Evolutionary conservation across 192 early-diverging fungal species (phyloP), one percentile per base, ranked within the genome.

Genomic region (Coemansia asiatica): DNA sequence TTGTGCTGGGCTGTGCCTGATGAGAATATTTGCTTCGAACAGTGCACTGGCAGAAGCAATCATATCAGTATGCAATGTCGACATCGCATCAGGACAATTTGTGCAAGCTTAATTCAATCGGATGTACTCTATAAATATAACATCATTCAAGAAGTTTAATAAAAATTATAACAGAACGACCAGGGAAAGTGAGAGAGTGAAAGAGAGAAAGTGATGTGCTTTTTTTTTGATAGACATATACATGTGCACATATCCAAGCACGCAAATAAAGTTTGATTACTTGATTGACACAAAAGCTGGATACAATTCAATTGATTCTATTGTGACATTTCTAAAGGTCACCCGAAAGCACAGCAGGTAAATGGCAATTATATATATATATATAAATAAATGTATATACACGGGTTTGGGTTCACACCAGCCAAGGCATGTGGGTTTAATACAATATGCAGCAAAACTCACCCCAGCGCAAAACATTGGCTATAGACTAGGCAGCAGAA

Each of bases 81-180:
- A 13, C 40, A 44, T 44, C 40, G 40, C 40, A 44, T 44, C 40
- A 44, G 40, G 40, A 44, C 40, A 44, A 44, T 44, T 44, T 44
- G 40, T 12, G 40, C 40, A 44, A 44, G 40, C 40, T 44, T 44
- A 44, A 44, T 44, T 44, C 40, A 44, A 44, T 44, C 40, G 40
- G 15, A 44, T 44, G 40, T 44, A 13, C 40, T 44, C 40, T 44
- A 44, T 8, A 44, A 8, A 44, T 44, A 44, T 12, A 44, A 12
- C 40, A 44, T 44, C 40, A 16, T 44, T 44, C 40, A 44, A 33
- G 31, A 33, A 33, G 31, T 8, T n/a, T 33, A 33, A 33, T 33
- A 44, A 44, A 16, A 44, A n/a, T n/a, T n/a, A n/a, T n/a, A n/a
- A n/a, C n/a, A n/a, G n/a, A n/a, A n/a, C n/a, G n/a, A n/a, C n/a